These are phyloP conservation scores for Musa troglodytarum DNA, from an alignment of 176 grass and related monocot species.

Conservation along the genomic window DNA sequence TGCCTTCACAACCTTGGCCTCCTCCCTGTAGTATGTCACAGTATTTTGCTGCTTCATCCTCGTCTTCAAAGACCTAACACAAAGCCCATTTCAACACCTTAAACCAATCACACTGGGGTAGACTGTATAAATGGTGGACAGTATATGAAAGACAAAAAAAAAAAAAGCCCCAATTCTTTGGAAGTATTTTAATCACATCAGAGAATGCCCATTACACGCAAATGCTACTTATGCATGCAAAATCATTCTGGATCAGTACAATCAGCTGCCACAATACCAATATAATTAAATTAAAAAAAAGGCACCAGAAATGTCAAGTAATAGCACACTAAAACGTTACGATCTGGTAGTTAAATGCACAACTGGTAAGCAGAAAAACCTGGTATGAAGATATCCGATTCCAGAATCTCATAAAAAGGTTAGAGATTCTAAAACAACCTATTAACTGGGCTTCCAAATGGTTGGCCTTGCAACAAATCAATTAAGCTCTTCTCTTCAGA, in stretches of 20 bases:
- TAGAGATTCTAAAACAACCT: too few species aligned
- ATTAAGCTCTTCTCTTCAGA: not conserved
- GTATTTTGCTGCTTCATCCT: slow-evolving; percentile 74
- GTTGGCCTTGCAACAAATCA: not conserved
- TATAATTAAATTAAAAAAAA: too few species aligned
- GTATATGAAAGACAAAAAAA: not conserved
- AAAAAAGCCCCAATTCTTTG: too few species aligned
- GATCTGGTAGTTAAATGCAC: too few species aligned
- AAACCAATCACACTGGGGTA: not conserved
- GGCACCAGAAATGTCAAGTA: too few species aligned
- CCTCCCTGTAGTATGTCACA: slow-evolving; percentile 76
- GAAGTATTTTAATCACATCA: not conserved
- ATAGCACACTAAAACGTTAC: too few species aligned
- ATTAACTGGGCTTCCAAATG: too few species aligned
- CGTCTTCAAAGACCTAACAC: slow-evolving; percentile 77
- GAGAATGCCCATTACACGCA: not conserved
- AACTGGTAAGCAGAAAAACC: too few species aligned
- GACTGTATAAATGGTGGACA: too few species aligned
- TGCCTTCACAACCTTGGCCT: slow-evolving; percentile 84
- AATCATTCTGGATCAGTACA: not conserved
- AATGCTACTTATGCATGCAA: not conserved
- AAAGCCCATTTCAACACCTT: not conserved
- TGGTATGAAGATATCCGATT: too few species aligned
- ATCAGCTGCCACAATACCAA: too few species aligned
- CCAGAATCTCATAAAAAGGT: too few species aligned